Conservation (phyloP, 495 filamentous ascomycete genomes). For the Hyaloscypha variabilis region DNA sequence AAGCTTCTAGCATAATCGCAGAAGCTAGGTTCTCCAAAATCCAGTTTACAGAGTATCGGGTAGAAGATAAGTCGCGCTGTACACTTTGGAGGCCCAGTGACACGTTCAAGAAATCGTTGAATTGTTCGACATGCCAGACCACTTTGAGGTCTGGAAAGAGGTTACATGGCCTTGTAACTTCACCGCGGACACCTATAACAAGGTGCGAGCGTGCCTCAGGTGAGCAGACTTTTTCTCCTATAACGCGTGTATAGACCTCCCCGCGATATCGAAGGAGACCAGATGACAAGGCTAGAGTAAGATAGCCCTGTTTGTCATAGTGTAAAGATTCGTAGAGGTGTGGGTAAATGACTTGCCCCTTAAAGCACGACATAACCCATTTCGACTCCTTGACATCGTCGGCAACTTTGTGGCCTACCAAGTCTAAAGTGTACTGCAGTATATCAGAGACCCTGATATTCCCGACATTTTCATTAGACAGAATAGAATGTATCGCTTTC, state of each 20-base stretch:
- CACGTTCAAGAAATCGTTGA: background rate
- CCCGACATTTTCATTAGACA: background rate
- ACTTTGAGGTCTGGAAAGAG: background rate
- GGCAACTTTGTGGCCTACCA: background rate
- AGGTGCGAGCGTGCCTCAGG: background rate
- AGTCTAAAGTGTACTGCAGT: background rate
- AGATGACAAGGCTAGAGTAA: background rate
- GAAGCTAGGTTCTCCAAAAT: background rate
- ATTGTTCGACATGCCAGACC: background rate
- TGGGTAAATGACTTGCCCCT: background rate
- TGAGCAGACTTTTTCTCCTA: background rate
- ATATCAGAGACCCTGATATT: background rate
- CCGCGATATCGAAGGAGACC: conserved; percentile 1
- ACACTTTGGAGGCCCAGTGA: background rate
- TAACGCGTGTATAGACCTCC: background rate
- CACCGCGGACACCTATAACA: background rate
- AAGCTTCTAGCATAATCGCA: background rate
- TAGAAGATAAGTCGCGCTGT: background rate
- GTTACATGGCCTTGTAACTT: background rate
- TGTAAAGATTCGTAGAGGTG: background rate
- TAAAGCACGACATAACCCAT: background rate
- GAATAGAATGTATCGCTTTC: background rate
- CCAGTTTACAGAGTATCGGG: background rate
- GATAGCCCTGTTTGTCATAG: background rate
- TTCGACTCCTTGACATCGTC: background rate